Percentiles rank a stretch among this genome's conserved stretches.
These are phyloP conservation scores for Spathaspora sp. DNA, from an alignment of 1,139 yeast genomes.

Conservation along the genomic window DNA sequence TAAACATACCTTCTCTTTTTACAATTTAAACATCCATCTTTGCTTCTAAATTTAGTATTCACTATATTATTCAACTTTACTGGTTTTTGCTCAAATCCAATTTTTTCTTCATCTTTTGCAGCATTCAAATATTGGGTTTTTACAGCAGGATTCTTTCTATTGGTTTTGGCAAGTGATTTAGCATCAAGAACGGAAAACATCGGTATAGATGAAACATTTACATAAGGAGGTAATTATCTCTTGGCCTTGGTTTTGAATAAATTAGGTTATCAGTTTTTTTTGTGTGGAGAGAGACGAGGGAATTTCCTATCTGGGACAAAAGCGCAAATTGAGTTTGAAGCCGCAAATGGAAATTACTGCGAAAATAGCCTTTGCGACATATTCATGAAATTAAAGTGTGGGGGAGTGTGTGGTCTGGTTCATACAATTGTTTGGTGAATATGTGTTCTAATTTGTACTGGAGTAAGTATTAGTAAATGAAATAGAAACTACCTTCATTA, in stretches of 20 bases:
- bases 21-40: constrained; percentile 15
- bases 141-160: constrained; percentile 8
- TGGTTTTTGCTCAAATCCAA: constrained; percentile 9
- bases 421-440: constrained; percentile 2
- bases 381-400: background rate
- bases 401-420: too few species aligned
- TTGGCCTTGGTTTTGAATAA: background rate
- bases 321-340: background rate
- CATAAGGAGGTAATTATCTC: too few species aligned
- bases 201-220: too few species aligned
- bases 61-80: constrained; percentile 13
- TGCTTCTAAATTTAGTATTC: constrained; percentile 13
- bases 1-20: constrained; percentile 14
- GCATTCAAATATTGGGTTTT: background rate
- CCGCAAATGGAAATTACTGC: background rate
- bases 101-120: constrained; percentile 1
- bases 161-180: constrained; percentile 4
- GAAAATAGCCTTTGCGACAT: background rate
- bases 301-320: constrained; percentile 1
- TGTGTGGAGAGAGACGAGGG: background rate
- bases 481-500: background rate
- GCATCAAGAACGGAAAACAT: constrained; percentile 10
- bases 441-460: constrained; percentile 7
- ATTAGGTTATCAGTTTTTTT: background rate
- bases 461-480: constrained; percentile 7